Percentiles rank a stretch among this genome's conserved stretches.
Evolutionary conservation across 2,329 filamentous ascomycete genomes (phyloP).

Genomic region (Arthrobotrys entomopaga): DNA sequence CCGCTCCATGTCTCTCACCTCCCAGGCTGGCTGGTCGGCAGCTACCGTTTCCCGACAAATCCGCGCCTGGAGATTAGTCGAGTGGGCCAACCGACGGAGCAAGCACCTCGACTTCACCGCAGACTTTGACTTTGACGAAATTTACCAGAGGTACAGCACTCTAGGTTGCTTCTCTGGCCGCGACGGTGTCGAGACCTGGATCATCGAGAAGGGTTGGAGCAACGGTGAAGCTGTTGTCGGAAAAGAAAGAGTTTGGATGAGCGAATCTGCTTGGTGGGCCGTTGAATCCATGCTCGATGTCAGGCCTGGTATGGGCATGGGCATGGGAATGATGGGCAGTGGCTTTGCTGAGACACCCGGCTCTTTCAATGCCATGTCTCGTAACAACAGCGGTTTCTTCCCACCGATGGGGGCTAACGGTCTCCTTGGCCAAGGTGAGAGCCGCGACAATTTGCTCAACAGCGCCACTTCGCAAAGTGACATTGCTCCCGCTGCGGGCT

Average conservation of each 20-base stretch:
- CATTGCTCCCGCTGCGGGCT: slow-evolving; percentile 61
- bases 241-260: slow-evolving; percentile 92
- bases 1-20: slow-evolving; percentile 76
- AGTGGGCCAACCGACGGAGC: slow-evolving; percentile 95
- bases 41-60: slow-evolving; percentile 91
- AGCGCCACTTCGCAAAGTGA: slow-evolving; percentile 43
- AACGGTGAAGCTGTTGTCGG: slow-evolving; percentile 95
- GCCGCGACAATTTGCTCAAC: slow-evolving; percentile 75
- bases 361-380: slow-evolving; percentile 35
- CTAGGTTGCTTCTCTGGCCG: slow-evolving; percentile 89
- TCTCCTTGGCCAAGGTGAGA: slow-evolving; percentile 72
- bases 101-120: slow-evolving; percentile 93
- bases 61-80: slow-evolving; percentile 89
- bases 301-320: slow-evolving; percentile 60
- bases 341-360: slow-evolving; percentile 71
- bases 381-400: slow-evolving; percentile 74
- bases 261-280: slow-evolving; percentile 96
- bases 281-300: slow-evolving; percentile 92
- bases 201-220: slow-evolving; percentile 95
- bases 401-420: slow-evolving; percentile 67
- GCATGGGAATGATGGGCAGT: slow-evolving; percentile 23
- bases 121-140: slow-evolving; percentile 95
- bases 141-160: slow-evolving; percentile 80
- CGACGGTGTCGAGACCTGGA: slow-evolving; percentile 93
- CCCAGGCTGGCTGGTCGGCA: slow-evolving; percentile 81